Evolutionary conservation across 371 early-diverging fungal genomes (phyloP).

Genomic region (Syncephalastrum contaminatum): DNA sequence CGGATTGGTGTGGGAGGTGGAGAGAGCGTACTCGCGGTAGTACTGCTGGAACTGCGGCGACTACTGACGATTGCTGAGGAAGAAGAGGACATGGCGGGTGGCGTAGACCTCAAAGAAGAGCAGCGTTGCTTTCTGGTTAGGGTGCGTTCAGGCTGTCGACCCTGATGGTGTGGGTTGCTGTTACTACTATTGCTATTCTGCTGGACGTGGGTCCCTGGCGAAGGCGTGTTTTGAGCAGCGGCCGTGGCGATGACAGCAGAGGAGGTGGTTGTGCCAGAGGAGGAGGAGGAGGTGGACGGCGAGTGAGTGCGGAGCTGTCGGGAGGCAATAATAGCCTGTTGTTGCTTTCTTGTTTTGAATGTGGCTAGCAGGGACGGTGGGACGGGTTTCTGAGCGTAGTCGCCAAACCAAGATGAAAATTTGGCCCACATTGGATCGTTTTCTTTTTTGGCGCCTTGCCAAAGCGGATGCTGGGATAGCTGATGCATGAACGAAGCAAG

Average conservation of each 20-base stretch:
- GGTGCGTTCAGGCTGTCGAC: neutral
- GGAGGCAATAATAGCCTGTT: conserved; percentile 46
- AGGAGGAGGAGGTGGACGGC: conserved; percentile 4
- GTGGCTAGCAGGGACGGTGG: conserved; percentile 11
- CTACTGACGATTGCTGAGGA: neutral
- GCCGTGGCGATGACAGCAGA: neutral
- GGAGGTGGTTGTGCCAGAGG: neutral
- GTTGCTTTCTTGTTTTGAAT: conserved; percentile 28
- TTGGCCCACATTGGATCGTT: conserved; percentile 10
- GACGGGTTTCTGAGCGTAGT: conserved; percentile 11
- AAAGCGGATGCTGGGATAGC: conserved; percentile 18
- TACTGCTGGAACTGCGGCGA: neutral
- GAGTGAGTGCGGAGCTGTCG: conserved; percentile 22
- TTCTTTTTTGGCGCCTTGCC: conserved; percentile 7
- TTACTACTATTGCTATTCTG: conserved; percentile 3
- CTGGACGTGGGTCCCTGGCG: neutral
- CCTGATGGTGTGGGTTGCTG: neutral
- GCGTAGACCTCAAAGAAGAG: conserved; percentile 1
- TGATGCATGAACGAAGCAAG: conserved; percentile 14
- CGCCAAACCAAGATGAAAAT: conserved; percentile 19
- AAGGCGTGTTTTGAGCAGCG: neutral
- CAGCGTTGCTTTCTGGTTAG: neutral
- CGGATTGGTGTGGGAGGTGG: conserved; percentile 5
- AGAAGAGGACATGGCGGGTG: conserved; percentile 4
- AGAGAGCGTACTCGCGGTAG: neutral